phyloP scores from a whole-genome alignment of 768 basidiomycete species.

The Leccinum pellstonianum region DNA sequence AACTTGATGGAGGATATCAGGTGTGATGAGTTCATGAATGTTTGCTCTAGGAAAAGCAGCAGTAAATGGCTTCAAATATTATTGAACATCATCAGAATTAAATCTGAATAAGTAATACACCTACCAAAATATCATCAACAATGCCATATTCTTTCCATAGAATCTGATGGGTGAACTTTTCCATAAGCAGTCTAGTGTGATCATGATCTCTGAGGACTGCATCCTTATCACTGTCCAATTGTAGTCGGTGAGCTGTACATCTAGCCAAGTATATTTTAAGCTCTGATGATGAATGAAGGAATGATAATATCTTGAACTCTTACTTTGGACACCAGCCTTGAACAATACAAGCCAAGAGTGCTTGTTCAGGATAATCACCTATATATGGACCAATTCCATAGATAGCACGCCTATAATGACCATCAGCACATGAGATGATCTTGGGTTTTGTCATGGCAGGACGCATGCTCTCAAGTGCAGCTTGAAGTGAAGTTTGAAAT shows the following conservation, averaged over 20 bases:
- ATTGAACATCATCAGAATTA: not conserved
- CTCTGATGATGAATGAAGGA: not conserved
- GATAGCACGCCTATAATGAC: conserved; percentile 6
- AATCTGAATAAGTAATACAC: not conserved
- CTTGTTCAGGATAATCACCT: conserved; percentile 42
- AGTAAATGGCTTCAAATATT: not conserved
- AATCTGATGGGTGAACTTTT: not conserved
- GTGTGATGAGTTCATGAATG: not conserved
- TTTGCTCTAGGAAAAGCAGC: not conserved
- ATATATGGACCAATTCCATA: conserved; percentile 40
- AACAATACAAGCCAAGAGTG: conserved; percentile 12
- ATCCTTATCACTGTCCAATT: not conserved
- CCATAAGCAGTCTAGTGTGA: not conserved
- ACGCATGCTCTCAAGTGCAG: not conserved
- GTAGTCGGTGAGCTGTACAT: not conserved
- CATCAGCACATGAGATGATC: conserved; percentile 19
- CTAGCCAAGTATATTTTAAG: not conserved
- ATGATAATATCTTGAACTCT: not conserved
- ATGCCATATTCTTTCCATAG: not conserved
- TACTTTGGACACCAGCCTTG: conserved; percentile 5
- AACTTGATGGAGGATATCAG: not conserved
- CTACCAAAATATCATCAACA: not conserved
- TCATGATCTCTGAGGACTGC: too few relatives aligned
- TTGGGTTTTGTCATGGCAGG: not conserved
- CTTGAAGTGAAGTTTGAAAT: not conserved